Conservation (phyloP, 192 early-diverging fungal species). For the Tieghemiomyces parasiticus region DNA sequence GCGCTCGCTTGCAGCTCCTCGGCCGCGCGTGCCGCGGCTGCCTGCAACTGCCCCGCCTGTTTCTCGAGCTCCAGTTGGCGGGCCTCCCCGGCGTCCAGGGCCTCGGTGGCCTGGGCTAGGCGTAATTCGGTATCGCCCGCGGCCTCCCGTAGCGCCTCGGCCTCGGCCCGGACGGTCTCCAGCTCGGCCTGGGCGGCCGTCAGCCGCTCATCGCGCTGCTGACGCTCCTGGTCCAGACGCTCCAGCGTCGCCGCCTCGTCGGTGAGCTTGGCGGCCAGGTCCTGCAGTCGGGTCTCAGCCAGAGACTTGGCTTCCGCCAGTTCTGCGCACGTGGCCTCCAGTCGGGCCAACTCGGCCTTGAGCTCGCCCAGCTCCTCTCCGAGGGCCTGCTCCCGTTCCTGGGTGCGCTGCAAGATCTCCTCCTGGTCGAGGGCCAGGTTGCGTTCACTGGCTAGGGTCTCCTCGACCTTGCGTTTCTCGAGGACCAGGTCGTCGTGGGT, state of each 20-base stretch:
- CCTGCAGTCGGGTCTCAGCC: conserved; percentile 40
- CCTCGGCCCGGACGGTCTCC: conserved; percentile 36
- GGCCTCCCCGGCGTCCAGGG: conserved; percentile 14
- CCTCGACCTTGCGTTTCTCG: conserved; percentile 55
- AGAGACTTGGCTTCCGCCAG: conserved; percentile 29
- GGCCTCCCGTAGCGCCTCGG: conserved; percentile 18
- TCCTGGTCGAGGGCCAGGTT: conserved; percentile 66
- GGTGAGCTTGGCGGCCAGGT: conserved; percentile 40
- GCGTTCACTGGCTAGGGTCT: conserved; percentile 52
- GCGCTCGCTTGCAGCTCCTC: conserved; percentile 12
- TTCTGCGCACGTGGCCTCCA: conserved; percentile 47
- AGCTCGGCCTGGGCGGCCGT: conserved; percentile 30
- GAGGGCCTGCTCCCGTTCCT: conserved; percentile 51
- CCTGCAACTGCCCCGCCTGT: conserved; percentile 15
- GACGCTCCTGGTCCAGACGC: conserved; percentile 42
- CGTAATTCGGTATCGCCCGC: conserved; percentile 10
- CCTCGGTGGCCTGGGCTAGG: conserved; percentile 16
- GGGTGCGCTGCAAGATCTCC: conserved; percentile 68
- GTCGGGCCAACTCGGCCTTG: conserved; percentile 38
- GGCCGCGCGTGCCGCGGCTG: conserved; percentile 14
- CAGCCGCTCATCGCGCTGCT: conserved; percentile 34
- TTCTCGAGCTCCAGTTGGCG: conserved; percentile 15
- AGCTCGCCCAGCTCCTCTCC: conserved; percentile 46
- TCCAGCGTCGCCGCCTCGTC: conserved; percentile 38
- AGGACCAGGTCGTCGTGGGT: conserved; percentile 40